Percentiles rank a stretch among this genome's conserved stretches.
Evolutionary conservation across 352 stramenopile species (phyloP).

Genomic region (Phytophthora brassicae): DNA sequence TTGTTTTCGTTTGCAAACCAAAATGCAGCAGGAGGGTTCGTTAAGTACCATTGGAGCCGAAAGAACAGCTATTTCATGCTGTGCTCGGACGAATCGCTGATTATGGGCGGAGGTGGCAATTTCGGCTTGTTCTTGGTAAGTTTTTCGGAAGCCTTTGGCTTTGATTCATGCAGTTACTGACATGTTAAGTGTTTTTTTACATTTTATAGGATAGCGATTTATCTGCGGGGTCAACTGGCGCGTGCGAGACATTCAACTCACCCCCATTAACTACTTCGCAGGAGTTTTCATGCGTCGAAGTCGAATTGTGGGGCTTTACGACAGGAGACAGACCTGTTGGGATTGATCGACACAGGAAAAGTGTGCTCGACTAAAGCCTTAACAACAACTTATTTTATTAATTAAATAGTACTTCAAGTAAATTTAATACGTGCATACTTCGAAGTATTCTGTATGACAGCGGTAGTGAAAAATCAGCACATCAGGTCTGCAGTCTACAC

Average conservation of each 20-base stretch:
- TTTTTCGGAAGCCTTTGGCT: constrained; percentile 4
- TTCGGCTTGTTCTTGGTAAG: constrained; percentile 89
- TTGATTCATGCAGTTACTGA: constrained; percentile 3
- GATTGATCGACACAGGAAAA: constrained; percentile 53
- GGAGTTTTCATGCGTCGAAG: constrained; percentile 78
- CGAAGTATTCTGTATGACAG: too few species aligned
- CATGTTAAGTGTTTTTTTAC: constrained; percentile 7
- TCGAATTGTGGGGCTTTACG: constrained; percentile 89
- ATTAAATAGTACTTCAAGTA: too few species aligned
- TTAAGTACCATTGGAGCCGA: constrained; percentile 86
- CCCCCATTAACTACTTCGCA: constrained; percentile 75
- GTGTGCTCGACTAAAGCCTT: constrained; percentile 59
- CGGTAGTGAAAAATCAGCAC: too few species aligned
- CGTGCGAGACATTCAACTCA: constrained; percentile 88
- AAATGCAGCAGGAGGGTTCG: constrained; percentile 43
- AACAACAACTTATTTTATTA: constrained; percentile 34
- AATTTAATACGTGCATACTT: too few species aligned
- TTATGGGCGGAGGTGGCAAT: constrained; percentile 88
- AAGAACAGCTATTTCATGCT: constrained; percentile 92
- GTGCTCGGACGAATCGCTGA: constrained; percentile 88
- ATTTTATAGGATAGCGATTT: constrained; percentile 78
- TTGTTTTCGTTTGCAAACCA: constrained; percentile 82
- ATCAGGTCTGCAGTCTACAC: too few species aligned
- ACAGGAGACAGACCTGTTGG: constrained; percentile 49
- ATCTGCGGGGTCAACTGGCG: constrained; percentile 76